These are phyloP conservation scores for Iberis pinnata DNA, from an alignment of 345 rosid genomes.

Conservation along the genomic window DNA sequence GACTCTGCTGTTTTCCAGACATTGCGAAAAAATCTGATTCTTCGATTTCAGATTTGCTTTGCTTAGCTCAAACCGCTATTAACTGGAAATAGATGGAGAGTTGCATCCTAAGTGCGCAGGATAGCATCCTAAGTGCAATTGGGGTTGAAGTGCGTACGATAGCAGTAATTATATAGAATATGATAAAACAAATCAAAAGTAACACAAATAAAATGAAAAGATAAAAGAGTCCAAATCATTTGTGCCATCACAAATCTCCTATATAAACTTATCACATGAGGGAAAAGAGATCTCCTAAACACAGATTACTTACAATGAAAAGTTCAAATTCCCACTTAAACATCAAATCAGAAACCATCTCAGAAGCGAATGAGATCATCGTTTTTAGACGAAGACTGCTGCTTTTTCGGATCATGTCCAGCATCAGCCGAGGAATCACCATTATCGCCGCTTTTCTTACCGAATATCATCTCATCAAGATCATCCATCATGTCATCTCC, in stretches of 20 bases:
- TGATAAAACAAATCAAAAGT: no score
- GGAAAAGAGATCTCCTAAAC: background rate
- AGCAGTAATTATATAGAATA: background rate
- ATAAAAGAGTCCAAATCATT: no score
- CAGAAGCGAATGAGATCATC: constrained; percentile 67
- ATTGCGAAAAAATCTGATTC: constrained; percentile 26
- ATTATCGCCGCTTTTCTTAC: constrained; percentile 47
- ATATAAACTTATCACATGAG: background rate
- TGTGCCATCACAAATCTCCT: background rate
- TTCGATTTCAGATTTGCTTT: background rate
- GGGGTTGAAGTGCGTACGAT: background rate
- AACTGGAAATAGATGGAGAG: background rate
- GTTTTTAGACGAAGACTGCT: constrained; percentile 46
- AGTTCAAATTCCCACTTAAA: background rate
- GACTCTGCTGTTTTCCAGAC: constrained; percentile 33
- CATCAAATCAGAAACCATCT: constrained; percentile 13
- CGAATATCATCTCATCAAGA: constrained; percentile 93
- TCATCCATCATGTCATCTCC: constrained; percentile 86
- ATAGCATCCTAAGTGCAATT: background rate
- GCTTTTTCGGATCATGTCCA: constrained; percentile 46
- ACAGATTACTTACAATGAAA: background rate
- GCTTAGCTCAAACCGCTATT: background rate
- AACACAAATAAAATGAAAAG: no score
- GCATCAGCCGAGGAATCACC: constrained; percentile 32
- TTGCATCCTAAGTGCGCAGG: background rate